Evolutionary conservation across 2,329 filamentous ascomycete species (phyloP).

Genomic region (Fusarium veterinarium): DNA sequence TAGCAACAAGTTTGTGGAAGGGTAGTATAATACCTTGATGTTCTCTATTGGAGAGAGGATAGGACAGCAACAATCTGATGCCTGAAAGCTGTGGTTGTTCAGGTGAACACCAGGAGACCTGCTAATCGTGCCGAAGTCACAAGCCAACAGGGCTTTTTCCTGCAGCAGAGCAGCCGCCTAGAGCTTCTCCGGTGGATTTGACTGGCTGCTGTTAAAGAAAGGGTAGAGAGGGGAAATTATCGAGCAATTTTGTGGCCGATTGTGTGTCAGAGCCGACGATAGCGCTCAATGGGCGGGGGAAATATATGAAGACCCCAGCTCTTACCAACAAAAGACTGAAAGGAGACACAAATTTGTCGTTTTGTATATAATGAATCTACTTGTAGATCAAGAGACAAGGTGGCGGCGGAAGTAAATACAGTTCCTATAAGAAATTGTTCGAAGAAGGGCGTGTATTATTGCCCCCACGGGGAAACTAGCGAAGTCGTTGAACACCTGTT

Average conservation of each 20-base stretch:
- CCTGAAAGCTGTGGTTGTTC: not conserved
- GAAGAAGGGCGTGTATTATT: slow-evolving; percentile 9
- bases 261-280: slow-evolving; percentile 30
- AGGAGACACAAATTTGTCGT: not conserved
- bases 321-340: not conserved
- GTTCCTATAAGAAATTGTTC: slow-evolving; percentile 15
- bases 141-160: slow-evolving; percentile 25
- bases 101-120: slow-evolving; percentile 3
- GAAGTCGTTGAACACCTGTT: slow-evolving; percentile 11
- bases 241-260: slow-evolving; percentile 33
- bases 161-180: slow-evolving; percentile 20
- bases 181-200: slow-evolving; percentile 13
- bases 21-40: slow-evolving; percentile 14
- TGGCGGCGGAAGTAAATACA: slow-evolving; percentile 22
- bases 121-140: slow-evolving; percentile 23
- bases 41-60: not conserved
- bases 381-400: not conserved
- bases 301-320: not conserved
- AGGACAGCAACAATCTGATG: not conserved
- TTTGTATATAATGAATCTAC: not conserved
- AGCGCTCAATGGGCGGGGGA: slow-evolving; percentile 22
- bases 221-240: slow-evolving; percentile 14
- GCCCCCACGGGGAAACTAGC: slow-evolving; percentile 11
- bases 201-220: slow-evolving; percentile 18
- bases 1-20: not conserved